These are phyloP conservation scores for Sungouiozyma ichnusensis DNA, from an alignment of 805 yeast genomes.

Conservation along the genomic window DNA sequence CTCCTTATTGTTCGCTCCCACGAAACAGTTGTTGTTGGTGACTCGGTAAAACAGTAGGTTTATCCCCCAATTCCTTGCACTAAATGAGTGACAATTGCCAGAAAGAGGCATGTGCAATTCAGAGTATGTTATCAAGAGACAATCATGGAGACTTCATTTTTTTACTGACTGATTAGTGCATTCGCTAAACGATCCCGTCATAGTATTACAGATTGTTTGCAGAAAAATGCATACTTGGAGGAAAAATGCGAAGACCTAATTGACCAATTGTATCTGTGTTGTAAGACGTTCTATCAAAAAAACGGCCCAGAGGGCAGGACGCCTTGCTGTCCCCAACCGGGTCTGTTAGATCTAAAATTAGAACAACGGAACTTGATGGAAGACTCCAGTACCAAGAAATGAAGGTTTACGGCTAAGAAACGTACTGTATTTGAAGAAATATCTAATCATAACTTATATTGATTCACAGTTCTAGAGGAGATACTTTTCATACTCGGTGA, in stretches of 20 bases:
- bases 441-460: conserved; percentile 20
- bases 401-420: no score
- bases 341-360: not conserved
- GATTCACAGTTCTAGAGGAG: conserved; percentile 21
- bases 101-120: conserved; percentile 73
- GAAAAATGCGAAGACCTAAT: conserved; percentile 60
- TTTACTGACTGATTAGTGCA: not conserved
- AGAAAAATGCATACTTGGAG: conserved; percentile 54
- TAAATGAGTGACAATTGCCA: conserved; percentile 47
- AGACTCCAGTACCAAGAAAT: no score
- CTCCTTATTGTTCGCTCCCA: not conserved
- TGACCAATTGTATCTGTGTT: conserved; percentile 65
- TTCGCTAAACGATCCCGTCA: no score
- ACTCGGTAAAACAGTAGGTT: no score
- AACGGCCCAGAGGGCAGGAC: conserved; percentile 52
- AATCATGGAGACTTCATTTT: not conserved
- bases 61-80: no score
- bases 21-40: no score
- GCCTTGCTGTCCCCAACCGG: conserved; percentile 69
- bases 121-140: conserved; percentile 34
- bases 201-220: conserved; percentile 45
- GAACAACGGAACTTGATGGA: conserved; percentile 1
- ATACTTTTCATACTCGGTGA: conserved; percentile 18
- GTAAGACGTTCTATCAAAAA: conserved; percentile 50
- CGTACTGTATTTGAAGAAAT: conserved; percentile 14